phyloP scores from a whole-genome alignment of 1,284 basidiomycete genomes.

The Rhizoctonia solani region DNA sequence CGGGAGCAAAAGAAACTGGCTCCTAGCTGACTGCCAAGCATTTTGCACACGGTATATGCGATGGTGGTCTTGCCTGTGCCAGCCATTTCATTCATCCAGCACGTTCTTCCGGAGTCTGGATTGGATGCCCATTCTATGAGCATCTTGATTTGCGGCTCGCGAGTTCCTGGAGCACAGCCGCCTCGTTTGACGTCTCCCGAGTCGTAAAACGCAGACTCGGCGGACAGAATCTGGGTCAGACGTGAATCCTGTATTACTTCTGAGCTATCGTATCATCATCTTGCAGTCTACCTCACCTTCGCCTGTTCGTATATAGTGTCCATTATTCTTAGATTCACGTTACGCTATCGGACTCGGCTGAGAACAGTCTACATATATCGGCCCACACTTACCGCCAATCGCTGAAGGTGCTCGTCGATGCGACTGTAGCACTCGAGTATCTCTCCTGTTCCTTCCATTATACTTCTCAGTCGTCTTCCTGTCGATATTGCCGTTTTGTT shows the following conservation, averaged over 20 bases:
- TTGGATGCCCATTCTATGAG: neutral
- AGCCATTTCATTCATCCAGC: neutral
- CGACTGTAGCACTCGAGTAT: no score
- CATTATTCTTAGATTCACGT: no score
- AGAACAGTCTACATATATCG: no score
- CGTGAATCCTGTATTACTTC: neutral
- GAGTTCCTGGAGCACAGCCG: neutral
- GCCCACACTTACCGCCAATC: no score
- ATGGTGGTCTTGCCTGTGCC: no score
- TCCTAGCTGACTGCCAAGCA: neutral
- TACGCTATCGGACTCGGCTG: no score
- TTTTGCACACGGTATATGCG: neutral
- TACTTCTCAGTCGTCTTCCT: neutral
- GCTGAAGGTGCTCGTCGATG: no score
- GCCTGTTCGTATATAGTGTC: neutral
- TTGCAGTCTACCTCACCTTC: neutral
- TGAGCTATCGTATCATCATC: neutral
- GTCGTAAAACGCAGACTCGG: neutral
- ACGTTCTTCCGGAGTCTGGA: neutral
- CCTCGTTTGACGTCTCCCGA: neutral
- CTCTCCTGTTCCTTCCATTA: no score
- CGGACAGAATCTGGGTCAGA: neutral
- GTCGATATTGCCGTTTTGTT: neutral
- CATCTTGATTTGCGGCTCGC: neutral
- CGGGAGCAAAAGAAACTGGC: slow-evolving; percentile 2